A percentile compares a stretch with the other conserved stretches of the same genome.
These are phyloP conservation scores for Solanum rostratum DNA, from an alignment of 257 asterid genomes.

Conservation along the genomic window DNA sequence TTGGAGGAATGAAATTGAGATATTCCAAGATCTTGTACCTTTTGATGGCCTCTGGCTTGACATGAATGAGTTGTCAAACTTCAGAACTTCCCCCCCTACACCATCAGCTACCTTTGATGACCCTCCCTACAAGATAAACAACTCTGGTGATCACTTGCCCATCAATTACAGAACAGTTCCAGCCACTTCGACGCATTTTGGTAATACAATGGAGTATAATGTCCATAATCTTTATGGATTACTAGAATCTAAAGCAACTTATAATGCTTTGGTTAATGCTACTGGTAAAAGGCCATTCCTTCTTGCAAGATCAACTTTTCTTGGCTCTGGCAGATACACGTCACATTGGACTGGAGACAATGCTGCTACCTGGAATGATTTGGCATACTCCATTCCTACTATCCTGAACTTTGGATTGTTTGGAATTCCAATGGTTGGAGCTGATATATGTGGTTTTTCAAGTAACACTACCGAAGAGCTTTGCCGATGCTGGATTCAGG, in stretches of 20 bases:
- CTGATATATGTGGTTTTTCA: constrained; percentile 82
- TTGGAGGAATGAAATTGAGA: constrained; percentile 15
- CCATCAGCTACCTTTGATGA: constrained; percentile 51
- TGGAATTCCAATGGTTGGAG: constrained; percentile 94
- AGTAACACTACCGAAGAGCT: constrained; percentile 75
- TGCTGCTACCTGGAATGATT: constrained; percentile 82
- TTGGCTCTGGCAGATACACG: constrained; percentile 77
- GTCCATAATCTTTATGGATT: constrained; percentile 79
- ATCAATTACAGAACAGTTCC: constrained; percentile 52
- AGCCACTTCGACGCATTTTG: constrained; percentile 53
- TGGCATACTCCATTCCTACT: constrained; percentile 61
- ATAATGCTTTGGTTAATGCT: constrained; percentile 32
- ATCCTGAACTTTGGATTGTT: constrained; percentile 67
- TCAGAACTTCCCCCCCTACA: constrained; percentile 38
- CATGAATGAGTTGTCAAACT: constrained; percentile 18
- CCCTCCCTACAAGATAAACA: constrained; percentile 85
- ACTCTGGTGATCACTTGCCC: constrained; percentile 27
- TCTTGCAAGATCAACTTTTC: constrained; percentile 69
- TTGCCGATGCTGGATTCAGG: constrained; percentile 88
- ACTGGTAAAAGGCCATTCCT: constrained; percentile 76
- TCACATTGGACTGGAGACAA: constrained; percentile 99
- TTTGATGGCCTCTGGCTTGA: constrained; percentile 22
- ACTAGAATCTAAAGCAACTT: constrained; percentile 61
- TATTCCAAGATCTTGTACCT: constrained; percentile 3
- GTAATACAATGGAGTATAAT: constrained; percentile 53